phyloP scores from a whole-genome alignment of 108 stramenopile genomes.

The Fragilaria crotonensis region DNA sequence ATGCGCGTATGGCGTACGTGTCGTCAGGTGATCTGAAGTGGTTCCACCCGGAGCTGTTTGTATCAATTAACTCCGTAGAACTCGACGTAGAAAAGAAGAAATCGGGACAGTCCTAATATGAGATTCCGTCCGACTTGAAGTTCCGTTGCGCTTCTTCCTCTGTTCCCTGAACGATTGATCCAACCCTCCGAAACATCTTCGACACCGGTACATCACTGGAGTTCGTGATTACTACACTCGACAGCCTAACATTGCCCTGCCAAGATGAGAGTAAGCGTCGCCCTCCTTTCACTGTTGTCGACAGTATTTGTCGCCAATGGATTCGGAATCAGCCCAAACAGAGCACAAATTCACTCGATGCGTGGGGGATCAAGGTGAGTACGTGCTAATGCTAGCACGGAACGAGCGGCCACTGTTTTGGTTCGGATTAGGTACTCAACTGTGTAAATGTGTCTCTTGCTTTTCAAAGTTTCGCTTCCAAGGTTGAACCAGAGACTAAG shows the following conservation, averaged over 20 bases:
- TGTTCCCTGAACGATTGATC: slow-evolving; percentile 1
- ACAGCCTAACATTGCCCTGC: background rate
- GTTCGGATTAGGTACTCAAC: background rate
- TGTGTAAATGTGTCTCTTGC: background rate
- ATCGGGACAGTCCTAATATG: no score
- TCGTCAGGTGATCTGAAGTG: no score
- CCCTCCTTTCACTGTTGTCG: slow-evolving; percentile 6
- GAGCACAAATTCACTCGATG: background rate
- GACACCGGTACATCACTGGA: no score
- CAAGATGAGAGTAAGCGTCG: slow-evolving; percentile 1
- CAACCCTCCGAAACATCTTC: slow-evolving; percentile 2
- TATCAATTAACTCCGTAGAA: no score
- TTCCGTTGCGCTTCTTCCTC: background rate
- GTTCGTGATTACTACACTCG: no score
- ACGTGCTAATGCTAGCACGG: background rate
- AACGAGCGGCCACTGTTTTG: background rate
- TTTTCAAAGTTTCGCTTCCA: background rate
- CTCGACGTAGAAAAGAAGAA: no score
- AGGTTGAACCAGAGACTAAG: background rate
- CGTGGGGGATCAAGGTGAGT: background rate
- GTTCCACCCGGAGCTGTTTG: no score
- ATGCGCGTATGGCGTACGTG: no score
- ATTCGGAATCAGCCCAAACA: background rate
- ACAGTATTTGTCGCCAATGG: slow-evolving; percentile 3
- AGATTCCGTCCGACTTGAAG: background rate